Evolutionary conservation across 2,329 filamentous ascomycete species (phyloP).

Genomic region (Clarireedia paspali): DNA sequence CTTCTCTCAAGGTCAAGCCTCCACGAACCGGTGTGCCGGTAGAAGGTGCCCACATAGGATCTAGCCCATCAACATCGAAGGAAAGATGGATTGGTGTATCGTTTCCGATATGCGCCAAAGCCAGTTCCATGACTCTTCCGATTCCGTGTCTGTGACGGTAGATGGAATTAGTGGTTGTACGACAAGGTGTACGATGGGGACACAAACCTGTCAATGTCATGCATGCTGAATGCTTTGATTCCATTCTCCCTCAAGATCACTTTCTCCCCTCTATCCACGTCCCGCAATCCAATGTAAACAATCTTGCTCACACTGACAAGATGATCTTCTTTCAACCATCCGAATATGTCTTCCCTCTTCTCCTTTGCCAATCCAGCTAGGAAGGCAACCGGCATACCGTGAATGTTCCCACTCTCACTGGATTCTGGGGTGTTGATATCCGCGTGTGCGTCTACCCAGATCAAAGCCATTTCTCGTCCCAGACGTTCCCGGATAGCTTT

Average conservation of each 20-base stretch:
- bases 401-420: conserved; percentile 84
- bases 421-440: conserved; percentile 97
- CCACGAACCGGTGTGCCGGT: conserved; percentile 93
- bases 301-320: conserved; percentile 69
- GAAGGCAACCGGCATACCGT: conserved; percentile 96
- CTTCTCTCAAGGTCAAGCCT: conserved; percentile 86
- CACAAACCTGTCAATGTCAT: conserved; percentile 80
- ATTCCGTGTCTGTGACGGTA: conserved; percentile 68
- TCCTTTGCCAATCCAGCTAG: conserved; percentile 77
- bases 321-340: conserved; percentile 75
- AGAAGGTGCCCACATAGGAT: conserved; percentile 92
- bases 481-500: conserved; percentile 80
- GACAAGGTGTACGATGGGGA: background rate
- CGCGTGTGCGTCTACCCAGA: conserved; percentile 97
- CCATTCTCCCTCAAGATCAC: conserved; percentile 77
- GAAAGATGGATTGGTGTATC: conserved; percentile 96
- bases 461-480: conserved; percentile 78
- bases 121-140: conserved; percentile 94
- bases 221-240: conserved; percentile 97
- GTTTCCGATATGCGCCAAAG: conserved; percentile 86
- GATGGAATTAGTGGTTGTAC: background rate
- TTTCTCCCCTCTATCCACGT: conserved; percentile 94
- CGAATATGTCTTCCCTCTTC: conserved; percentile 72
- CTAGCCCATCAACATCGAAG: conserved; percentile 93
- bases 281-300: conserved; percentile 92